phyloP scores from a whole-genome alignment of 2,329 filamentous ascomycete genomes.

The Chrysoporthe deuterocubensis region DNA sequence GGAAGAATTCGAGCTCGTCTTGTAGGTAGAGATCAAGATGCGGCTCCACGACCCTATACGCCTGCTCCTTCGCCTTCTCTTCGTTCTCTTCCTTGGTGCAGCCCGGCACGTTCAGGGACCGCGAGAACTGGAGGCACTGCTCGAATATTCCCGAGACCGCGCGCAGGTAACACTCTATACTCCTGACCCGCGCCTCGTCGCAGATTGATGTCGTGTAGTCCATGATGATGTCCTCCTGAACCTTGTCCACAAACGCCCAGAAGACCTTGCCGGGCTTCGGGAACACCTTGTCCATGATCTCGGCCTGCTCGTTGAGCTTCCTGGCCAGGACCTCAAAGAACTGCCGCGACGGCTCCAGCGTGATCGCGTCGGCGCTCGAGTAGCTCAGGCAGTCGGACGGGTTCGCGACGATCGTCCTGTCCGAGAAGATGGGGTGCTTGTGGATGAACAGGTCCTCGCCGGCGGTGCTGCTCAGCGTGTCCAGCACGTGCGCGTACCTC shows the following conservation, averaged over 20 bases:
- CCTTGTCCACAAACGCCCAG: slow-evolving; percentile 77
- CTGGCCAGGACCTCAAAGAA: slow-evolving; percentile 79
- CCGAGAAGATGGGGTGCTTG: slow-evolving; percentile 82
- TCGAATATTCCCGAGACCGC: slow-evolving; percentile 87
- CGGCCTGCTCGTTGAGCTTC: slow-evolving; percentile 81
- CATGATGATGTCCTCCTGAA: slow-evolving; percentile 81
- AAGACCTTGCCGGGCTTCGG: slow-evolving; percentile 72
- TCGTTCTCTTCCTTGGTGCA: slow-evolving; percentile 63
- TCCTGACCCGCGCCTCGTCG: slow-evolving; percentile 81
- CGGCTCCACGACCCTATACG: slow-evolving; percentile 80
- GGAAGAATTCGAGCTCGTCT: slow-evolving; percentile 89
- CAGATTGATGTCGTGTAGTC: slow-evolving; percentile 87
- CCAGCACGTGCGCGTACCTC: slow-evolving; percentile 84
- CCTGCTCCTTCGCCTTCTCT: slow-evolving; percentile 68
- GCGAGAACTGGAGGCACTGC: slow-evolving; percentile 78
- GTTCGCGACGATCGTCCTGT: slow-evolving; percentile 71
- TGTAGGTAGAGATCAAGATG: slow-evolving; percentile 93
- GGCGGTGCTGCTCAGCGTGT: slow-evolving; percentile 76
- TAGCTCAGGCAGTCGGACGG: slow-evolving; percentile 82
- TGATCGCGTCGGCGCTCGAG: slow-evolving; percentile 67
- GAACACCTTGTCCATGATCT: slow-evolving; percentile 82
- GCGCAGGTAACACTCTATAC: slow-evolving; percentile 78
- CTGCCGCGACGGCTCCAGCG: slow-evolving; percentile 75
- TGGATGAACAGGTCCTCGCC: slow-evolving; percentile 86
- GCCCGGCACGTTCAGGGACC: slow-evolving; percentile 70